These are phyloP conservation scores for Saturnispora serradocipensis DNA, from an alignment of 805 yeast species.

Conservation along the genomic window DNA sequence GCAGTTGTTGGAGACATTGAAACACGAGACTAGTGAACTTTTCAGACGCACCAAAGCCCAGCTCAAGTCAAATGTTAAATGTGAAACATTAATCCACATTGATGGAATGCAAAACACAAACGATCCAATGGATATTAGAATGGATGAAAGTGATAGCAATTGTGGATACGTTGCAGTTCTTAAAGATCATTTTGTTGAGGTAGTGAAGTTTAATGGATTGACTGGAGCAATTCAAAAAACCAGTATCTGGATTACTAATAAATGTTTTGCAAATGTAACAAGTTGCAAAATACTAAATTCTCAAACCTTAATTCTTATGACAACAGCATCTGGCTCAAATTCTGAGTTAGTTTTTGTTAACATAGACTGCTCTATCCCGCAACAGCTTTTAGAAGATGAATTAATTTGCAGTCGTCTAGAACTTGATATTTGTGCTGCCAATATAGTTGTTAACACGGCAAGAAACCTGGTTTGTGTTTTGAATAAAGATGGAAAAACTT, in stretches of 20 bases:
- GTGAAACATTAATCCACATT: not conserved
- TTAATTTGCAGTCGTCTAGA: not conserved
- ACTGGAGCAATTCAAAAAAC: not conserved
- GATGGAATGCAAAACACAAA: not conserved
- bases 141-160: not conserved
- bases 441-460: not conserved
- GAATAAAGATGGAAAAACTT: not conserved
- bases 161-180: not conserved
- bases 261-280: not conserved
- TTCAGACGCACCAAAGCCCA: not conserved
- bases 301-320: not conserved
- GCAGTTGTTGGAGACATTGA: not conserved
- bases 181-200: not conserved
- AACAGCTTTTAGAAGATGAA: not conserved
- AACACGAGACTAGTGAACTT: not conserved
- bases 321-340: not conserved
- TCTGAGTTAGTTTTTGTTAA: not conserved
- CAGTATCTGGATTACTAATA: not conserved
- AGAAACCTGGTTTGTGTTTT: not conserved
- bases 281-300: not conserved
- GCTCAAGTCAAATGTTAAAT: not conserved
- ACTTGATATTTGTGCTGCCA: not conserved
- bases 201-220: not conserved
- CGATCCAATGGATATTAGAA: not conserved
- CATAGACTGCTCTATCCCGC: not conserved